These are phyloP conservation scores for Linanthus parryae DNA, from an alignment of 148 eudicot genomes.

Conservation along the genomic window DNA sequence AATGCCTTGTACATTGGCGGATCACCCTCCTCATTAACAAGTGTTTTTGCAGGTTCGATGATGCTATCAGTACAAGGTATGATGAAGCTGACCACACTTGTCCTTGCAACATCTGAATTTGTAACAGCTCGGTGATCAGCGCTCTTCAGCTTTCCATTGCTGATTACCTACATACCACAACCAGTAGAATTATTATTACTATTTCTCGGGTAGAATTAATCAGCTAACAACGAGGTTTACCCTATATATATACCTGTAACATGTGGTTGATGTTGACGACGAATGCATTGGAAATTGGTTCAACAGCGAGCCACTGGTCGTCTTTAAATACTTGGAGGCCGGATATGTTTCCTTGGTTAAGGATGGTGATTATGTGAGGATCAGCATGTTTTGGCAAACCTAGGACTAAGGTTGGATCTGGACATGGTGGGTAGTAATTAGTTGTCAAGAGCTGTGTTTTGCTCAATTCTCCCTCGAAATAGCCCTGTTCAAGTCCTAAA, in stretches of 20 bases:
- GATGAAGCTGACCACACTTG: too few species aligned
- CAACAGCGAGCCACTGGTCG: neutral
- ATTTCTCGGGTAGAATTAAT: too few species aligned
- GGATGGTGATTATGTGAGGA: neutral
- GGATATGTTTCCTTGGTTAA: neutral
- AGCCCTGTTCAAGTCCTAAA: neutral
- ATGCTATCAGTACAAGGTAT: too few species aligned
- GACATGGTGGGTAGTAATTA: neutral
- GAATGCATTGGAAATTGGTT: neutral
- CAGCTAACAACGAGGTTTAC: neutral
- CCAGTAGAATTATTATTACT: too few species aligned
- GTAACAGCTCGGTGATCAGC: too few species aligned
- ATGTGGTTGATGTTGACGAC: neutral
- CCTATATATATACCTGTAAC: neutral
- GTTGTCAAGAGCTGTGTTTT: neutral
- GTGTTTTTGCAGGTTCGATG: too few species aligned
- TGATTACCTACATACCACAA: too few species aligned
- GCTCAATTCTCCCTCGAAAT: neutral
- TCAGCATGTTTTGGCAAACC: neutral
- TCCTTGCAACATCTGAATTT: too few species aligned
- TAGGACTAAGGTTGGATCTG: neutral
- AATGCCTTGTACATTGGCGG: too few species aligned
- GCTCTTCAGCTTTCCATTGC: too few species aligned
- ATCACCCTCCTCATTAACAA: too few species aligned
- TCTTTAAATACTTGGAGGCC: neutral